Base-by-base conservation (phyloP, 805 yeast species). In the Ogataea minuta region DNA sequence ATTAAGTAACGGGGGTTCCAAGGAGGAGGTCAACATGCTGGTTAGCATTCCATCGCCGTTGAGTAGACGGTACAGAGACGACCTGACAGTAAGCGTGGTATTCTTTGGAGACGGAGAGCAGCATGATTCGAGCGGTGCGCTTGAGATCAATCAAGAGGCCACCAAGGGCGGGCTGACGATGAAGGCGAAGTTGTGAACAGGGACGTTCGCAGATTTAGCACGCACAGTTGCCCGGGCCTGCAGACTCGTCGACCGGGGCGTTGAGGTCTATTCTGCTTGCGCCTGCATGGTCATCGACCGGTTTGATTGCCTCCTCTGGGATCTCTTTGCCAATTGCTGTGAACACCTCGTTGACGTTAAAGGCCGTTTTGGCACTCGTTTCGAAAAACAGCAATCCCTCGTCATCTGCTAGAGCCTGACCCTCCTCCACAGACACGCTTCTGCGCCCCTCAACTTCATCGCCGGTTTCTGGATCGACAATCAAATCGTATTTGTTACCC, bases 51-150 rank as follows among this genome's bases (percentile, higher is more conserved):
- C 98, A 13, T 77, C 89, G 12, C 97, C 98, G 2, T 74, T 84
- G 51, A 84, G 96, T 14, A 79, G 99, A 64, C 74, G 88, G 31
- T 91, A 90, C 64, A 79, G 99, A 61, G 99, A 93, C 65, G 99
- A 93, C 62, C 71, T 93, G 57, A 90, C 98, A 0, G 97, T 90
- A 4, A 88, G 96, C 3, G 99, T 93, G 16, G 87, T 91, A 2
- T 93, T 93, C 63, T 93, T 93, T 59, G 44, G 53, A 9, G 59
- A 59, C 33, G 95, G 95, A 9, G 77, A 77, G 16, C 71, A 70
- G 11, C 35, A 43, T 20, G 60, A 67, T 46, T 71, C 68, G 23
- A 53, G 52, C 15, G 82, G 82, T 2, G 66, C 66, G 49, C 59
- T 79, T 47, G 83, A 75, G 49, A 68, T 79, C 47, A 79, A 79